Conservation (phyloP, 306 rosid genomes). For the Dalbergia cochinchinensis region DNA sequence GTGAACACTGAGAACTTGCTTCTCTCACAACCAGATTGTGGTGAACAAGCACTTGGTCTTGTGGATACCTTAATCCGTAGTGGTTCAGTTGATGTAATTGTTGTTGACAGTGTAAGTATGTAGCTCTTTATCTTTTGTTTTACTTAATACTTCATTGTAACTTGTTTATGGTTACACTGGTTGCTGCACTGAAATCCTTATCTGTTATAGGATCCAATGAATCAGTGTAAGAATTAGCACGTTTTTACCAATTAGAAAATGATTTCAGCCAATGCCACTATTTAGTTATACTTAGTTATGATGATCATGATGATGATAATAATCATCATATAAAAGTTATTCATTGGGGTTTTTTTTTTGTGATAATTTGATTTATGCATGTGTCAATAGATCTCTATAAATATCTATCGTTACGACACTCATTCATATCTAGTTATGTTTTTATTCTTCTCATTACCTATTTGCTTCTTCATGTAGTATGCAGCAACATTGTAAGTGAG, state of each 20-base stretch:
- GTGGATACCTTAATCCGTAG: conserved; percentile 90
- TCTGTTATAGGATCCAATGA: conserved; percentile 1
- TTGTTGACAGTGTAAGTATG: conserved; percentile 90
- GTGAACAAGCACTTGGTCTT: conserved; percentile 94
- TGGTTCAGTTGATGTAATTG: conserved; percentile 95
- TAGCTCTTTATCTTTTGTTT: conserved; percentile 40
- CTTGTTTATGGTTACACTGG: background rate
- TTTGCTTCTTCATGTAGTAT: background rate
- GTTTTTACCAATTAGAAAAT: conserved; percentile 13
- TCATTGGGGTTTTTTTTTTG: background rate
- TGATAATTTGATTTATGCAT: conserved; percentile 12
- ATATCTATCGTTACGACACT: background rate
- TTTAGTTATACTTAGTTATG: background rate
- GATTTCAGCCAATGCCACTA: conserved; percentile 3
- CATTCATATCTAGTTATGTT: background rate
- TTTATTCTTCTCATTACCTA: conserved; percentile 24
- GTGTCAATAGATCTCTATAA: background rate
- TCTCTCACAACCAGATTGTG: conserved; percentile 94
- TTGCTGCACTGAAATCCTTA: conserved; percentile 23
- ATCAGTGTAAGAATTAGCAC: conserved; percentile 14
- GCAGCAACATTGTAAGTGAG: background rate
- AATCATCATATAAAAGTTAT: conserved; percentile 11
- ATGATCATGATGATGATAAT: no score
- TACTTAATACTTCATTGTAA: background rate
- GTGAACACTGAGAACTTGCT: conserved; percentile 79